These are phyloP conservation scores for Capronia epimyces DNA, from an alignment of 2,329 filamentous ascomycete species.

Conservation along the genomic window DNA sequence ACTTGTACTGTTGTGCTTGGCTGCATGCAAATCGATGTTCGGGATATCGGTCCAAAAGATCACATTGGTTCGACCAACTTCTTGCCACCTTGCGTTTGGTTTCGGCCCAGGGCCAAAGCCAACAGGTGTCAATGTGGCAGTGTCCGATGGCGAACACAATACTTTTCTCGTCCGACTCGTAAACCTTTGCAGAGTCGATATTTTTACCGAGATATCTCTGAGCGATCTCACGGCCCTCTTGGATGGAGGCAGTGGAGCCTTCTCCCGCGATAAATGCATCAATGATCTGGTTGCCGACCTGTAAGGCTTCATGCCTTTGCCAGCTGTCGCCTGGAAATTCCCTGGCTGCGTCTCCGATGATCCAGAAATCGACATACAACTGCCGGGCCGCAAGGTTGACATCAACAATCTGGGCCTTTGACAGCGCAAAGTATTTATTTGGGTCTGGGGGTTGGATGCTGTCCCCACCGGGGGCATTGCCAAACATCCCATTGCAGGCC, in stretches of 20 bases:
- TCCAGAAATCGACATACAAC: constrained; percentile 90
- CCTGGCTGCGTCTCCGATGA: constrained; percentile 82
- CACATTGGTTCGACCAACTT: constrained; percentile 95
- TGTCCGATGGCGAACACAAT: constrained; percentile 87
- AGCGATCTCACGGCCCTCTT: constrained; percentile 75
- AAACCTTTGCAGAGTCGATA: constrained; percentile 78
- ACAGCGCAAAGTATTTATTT: constrained; percentile 72
- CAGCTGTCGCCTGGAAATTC: constrained; percentile 86
- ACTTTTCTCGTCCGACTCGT: constrained; percentile 66
- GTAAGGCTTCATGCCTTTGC: constrained; percentile 79
- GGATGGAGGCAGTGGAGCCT: constrained; percentile 65
- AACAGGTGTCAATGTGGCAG: constrained; percentile 97
- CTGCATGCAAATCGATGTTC: constrained; percentile 90
- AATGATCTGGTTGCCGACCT: constrained; percentile 81
- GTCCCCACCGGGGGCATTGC: constrained; percentile 78
- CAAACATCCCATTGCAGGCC: constrained; percentile 98
- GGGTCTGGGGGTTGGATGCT: constrained; percentile 82
- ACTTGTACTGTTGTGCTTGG: constrained; percentile 96
- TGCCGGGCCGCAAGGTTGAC: constrained; percentile 80
- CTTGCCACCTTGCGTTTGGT: constrained; percentile 93
- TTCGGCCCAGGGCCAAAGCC: constrained; percentile 97
- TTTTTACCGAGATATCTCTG: constrained; percentile 73
- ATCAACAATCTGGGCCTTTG: constrained; percentile 77
- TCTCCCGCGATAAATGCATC: constrained; percentile 79
- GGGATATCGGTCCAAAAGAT: constrained; percentile 89